phyloP scores from a whole-genome alignment of 202 grass and related monocot genomes.

The Zizania palustris region DNA sequence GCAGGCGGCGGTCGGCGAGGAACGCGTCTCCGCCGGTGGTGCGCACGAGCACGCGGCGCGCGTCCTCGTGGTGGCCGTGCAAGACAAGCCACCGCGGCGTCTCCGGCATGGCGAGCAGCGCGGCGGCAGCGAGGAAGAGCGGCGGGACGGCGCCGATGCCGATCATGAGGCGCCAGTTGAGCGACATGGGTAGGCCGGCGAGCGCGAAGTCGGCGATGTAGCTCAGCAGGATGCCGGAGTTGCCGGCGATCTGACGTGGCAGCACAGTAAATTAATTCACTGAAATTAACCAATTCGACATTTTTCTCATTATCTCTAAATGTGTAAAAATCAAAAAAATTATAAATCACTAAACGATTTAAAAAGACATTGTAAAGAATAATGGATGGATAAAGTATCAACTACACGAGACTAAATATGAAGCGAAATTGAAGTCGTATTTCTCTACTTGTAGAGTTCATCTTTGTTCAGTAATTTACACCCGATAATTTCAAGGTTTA shows the following conservation, averaged over 20 bases:
- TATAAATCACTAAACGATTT: neutral
- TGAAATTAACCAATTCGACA: neutral
- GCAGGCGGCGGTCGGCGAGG: slow-evolving; percentile 46
- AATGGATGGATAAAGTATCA: too few species aligned
- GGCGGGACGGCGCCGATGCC: slow-evolving; percentile 61
- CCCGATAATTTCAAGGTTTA: too few species aligned
- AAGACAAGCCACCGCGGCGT: slow-evolving; percentile 71
- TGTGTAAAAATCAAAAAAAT: too few species aligned
- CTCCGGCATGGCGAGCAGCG: slow-evolving; percentile 55
- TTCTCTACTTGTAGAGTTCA: too few species aligned
- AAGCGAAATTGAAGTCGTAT: too few species aligned
- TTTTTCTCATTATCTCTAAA: neutral
- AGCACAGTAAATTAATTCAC: neutral
- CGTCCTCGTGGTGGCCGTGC: slow-evolving; percentile 54
- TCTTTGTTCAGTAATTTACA: too few species aligned
- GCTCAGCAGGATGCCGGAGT: slow-evolving; percentile 69
- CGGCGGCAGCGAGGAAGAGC: slow-evolving; percentile 46
- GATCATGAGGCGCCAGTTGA: slow-evolving; percentile 81
- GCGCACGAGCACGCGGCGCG: slow-evolving; percentile 46
- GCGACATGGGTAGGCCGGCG: slow-evolving; percentile 39
- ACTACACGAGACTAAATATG: too few species aligned
- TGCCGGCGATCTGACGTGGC: slow-evolving; percentile 56
- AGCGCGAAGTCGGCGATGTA: slow-evolving; percentile 73
- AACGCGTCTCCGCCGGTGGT: slow-evolving; percentile 30
- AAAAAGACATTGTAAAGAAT: too few species aligned